These are phyloP conservation scores for Salicornia ramosissima DNA, from an alignment of 148 eudicot species.

Conservation along the genomic window DNA sequence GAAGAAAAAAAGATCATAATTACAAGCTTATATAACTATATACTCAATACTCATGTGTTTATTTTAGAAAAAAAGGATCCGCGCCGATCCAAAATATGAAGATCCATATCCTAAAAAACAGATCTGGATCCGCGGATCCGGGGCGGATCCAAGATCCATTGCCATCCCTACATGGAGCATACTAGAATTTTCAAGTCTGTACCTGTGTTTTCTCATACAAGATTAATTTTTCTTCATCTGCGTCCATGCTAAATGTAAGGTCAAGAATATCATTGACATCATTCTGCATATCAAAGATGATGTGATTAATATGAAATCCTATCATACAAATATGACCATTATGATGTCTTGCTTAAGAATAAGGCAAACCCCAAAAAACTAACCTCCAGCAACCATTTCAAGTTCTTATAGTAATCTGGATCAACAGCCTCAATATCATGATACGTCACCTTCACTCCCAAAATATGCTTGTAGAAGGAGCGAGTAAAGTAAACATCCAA, in stretches of 20 bases:
- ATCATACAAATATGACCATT: not conserved
- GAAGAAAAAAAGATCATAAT: no score
- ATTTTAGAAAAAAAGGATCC: no score
- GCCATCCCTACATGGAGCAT: not conserved
- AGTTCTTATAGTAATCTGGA: slow-evolving; percentile 96
- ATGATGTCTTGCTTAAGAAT: not conserved
- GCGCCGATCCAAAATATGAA: no score
- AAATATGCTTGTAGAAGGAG: slow-evolving; percentile 96
- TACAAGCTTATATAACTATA: no score
- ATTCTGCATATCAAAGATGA: slow-evolving; percentile 49
- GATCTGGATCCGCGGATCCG: no score
- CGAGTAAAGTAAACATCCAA: slow-evolving; percentile 97
- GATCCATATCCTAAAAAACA: no score
- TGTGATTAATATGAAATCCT: not conserved
- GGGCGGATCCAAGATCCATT: not conserved
- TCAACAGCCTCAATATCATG: slow-evolving; percentile 99
- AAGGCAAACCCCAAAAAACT: slow-evolving; percentile 20
- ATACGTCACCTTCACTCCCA: slow-evolving; percentile 96
- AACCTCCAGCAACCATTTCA: slow-evolving; percentile 99
- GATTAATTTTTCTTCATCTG: slow-evolving; percentile 95
- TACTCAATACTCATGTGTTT: no score
- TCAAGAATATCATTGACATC: slow-evolving; percentile 91
- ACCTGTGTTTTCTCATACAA: slow-evolving; percentile 97
- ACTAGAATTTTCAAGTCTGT: not conserved
- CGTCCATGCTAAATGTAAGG: slow-evolving; percentile 97